These are phyloP conservation scores for Carex parvula DNA, from an alignment of 176 grass and related monocot species.

Conservation along the genomic window DNA sequence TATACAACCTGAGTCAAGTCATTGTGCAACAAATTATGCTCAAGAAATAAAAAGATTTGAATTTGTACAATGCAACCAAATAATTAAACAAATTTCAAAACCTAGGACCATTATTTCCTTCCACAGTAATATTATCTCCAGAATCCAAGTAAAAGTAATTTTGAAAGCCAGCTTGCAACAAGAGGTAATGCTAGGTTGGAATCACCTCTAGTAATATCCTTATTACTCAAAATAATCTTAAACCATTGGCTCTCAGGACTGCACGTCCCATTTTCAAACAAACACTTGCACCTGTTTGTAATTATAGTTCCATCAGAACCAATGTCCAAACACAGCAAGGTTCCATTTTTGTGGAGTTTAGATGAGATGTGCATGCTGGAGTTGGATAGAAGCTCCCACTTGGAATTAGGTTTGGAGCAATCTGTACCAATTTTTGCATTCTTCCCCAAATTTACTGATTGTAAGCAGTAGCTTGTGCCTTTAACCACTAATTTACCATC, in stretches of 20 bases:
- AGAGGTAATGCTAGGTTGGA: constrained; percentile 49
- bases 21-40: not conserved
- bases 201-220: constrained; percentile 21
- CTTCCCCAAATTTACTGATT: constrained; percentile 34
- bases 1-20: not conserved
- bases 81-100: constrained; percentile 2
- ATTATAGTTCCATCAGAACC: constrained; percentile 36
- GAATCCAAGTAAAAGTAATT: not conserved
- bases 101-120: not conserved
- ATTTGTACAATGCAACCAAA: constrained; percentile 5
- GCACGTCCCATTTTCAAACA: constrained; percentile 48
- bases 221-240: constrained; percentile 63
- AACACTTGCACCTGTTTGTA: constrained; percentile 70
- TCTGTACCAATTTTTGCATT: constrained; percentile 39
- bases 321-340: constrained; percentile 60
- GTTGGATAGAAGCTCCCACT: constrained; percentile 65
- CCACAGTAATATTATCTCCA: not conserved
- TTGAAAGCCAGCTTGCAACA: constrained; percentile 22
- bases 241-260: constrained; percentile 90
- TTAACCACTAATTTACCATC: constrained; percentile 39
- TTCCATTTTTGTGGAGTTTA: constrained; percentile 45
- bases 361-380: constrained; percentile 74
- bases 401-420: constrained; percentile 49
- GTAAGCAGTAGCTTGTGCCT: constrained; percentile 55
- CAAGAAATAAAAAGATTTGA: not conserved